Evolutionary conservation across 2,329 filamentous ascomycete genomes (phyloP).

Genomic region (Fusarium sp.): DNA sequence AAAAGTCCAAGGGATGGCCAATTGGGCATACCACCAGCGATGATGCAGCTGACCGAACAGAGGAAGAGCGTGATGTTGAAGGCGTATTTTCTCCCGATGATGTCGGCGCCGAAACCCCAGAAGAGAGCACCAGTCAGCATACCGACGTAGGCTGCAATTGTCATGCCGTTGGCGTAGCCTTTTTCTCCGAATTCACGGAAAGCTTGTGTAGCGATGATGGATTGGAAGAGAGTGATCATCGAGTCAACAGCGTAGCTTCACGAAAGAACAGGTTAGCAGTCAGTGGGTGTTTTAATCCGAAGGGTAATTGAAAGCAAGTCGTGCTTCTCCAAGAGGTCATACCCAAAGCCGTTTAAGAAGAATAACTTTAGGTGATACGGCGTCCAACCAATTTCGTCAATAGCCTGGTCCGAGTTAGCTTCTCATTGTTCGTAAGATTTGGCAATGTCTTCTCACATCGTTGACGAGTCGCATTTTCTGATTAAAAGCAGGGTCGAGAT

Average conservation of each 20-base stretch:
- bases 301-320: neutral
- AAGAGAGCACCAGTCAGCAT: slow-evolving; percentile 11
- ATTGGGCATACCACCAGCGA: neutral
- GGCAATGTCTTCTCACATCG: slow-evolving; percentile 54
- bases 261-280: neutral
- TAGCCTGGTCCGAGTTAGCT: slow-evolving; percentile 47
- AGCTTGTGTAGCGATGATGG: slow-evolving; percentile 2
- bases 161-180: slow-evolving; percentile 3
- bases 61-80: slow-evolving; percentile 21
- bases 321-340: neutral
- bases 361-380: slow-evolving; percentile 68
- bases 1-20: slow-evolving; percentile 5
- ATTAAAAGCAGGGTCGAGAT: slow-evolving; percentile 8
- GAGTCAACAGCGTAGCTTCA: slow-evolving; percentile 23
- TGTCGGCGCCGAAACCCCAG: slow-evolving; percentile 26
- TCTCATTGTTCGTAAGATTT: accelerated
- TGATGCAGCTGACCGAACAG: neutral
- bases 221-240: slow-evolving; percentile 3
- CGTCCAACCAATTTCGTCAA: slow-evolving; percentile 70
- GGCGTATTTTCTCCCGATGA: slow-evolving; percentile 11
- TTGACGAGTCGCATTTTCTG: slow-evolving; percentile 77
- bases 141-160: slow-evolving; percentile 9
- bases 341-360: slow-evolving; percentile 69
- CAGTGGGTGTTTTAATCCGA: neutral
- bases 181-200: slow-evolving; percentile 9